Evolutionary conservation across 108 stramenopile genomes (phyloP), one percentile per base, ranked within the genome.

Genomic region (Cyclotella baltica): DNA sequence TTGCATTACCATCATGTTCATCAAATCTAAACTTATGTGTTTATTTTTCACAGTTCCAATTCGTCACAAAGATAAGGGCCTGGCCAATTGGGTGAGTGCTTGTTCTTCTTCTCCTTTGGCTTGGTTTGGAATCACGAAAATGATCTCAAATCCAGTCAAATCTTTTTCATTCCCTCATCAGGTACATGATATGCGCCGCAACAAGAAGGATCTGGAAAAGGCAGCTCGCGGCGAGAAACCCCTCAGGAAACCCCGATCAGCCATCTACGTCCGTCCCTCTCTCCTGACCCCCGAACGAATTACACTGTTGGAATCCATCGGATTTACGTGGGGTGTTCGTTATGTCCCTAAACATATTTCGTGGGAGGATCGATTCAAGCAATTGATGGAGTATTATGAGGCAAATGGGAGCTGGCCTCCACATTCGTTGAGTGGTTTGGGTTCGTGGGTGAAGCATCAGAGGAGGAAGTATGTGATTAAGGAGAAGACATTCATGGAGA

Each of bases 331-430:
- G 51, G 51, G 51, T n/a, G 51, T 52, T n/a, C 51, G 51, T n/a
- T n/a, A 52, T 52, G 51, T 52, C 4, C 51, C 51, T 4, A n/a
- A 13, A 4, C 51, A 52, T 52, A n/a, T 52, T n/a, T 52, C 51
- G n/a, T 52, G 51, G 51, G 51, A 52, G n/a, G 51, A 52, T n/a
- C 51, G 51, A n/a, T 52, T 52, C 19, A 52, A 52, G n/a, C 51
- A 52, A 52, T 52, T 52, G 51, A 52, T 52, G 51, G 51, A 52
- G n/a, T 52, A 52, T 52, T 52, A 52, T 52, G 51, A 52, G 4
- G 51, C 51, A n/a, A 4, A 52, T 52, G 51, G 51, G 4, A 4
- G 18, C n/a, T 52, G 51, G 51, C 51, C 51, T 52, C 51, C 51
- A n/a, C 51, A 52, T 52, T 52, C 51, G n/a, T 52, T 52, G n/a